Evolutionary conservation across 805 yeast genomes (phyloP).

Genomic region (Schizosaccharomyces osmophilus): DNA sequence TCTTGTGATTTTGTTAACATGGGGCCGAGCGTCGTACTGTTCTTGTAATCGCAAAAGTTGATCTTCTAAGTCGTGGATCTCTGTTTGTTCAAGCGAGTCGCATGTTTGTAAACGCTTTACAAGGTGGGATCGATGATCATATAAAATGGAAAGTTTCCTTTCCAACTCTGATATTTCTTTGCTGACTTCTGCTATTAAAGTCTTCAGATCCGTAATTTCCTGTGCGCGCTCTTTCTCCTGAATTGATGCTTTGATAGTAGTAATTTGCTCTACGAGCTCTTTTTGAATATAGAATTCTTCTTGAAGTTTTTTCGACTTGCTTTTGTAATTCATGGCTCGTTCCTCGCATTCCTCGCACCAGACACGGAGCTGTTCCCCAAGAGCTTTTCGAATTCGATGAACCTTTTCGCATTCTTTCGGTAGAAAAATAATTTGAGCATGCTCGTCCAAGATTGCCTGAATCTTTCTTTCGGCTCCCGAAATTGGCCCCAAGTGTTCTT

Average conservation of each 20-base stretch:
- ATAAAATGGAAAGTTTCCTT: background rate
- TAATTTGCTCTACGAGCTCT: background rate
- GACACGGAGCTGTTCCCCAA: background rate
- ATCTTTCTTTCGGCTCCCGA: background rate
- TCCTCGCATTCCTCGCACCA: background rate
- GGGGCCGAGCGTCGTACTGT: background rate
- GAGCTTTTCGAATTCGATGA: background rate
- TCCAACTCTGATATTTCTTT: background rate
- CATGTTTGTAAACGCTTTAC: background rate
- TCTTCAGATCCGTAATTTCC: background rate
- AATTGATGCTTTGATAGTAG: background rate
- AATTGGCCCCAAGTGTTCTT: background rate
- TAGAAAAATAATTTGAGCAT: background rate
- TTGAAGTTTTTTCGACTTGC: background rate
- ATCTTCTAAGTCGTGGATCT: background rate
- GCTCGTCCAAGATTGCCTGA: background rate
- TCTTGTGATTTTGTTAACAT: background rate
- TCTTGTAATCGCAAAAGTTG: background rate
- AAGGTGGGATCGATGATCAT: background rate
- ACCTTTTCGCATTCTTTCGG: background rate
- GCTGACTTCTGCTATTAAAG: background rate
- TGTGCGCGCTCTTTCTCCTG: background rate
- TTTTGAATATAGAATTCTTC: background rate
- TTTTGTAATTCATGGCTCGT: background rate
- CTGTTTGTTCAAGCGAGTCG: background rate